phyloP scores from a whole-genome alignment of 2,329 filamentous ascomycete species.

The Leptoxyphium fumago region DNA sequence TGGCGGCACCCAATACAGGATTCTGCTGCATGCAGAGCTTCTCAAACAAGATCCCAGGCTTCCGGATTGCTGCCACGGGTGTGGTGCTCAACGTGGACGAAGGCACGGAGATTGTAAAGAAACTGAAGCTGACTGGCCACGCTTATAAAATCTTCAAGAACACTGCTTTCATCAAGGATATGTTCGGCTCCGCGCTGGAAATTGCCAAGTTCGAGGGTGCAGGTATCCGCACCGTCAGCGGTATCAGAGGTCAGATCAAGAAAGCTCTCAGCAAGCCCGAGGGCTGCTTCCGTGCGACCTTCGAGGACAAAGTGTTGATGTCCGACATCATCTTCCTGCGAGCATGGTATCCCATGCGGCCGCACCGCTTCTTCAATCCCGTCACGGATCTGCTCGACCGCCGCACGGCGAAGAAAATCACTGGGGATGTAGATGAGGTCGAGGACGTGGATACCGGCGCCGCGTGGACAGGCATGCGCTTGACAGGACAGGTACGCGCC shows the following conservation, averaged over 20 bases:
- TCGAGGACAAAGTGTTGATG: slow-evolving; percentile 96
- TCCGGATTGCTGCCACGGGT: slow-evolving; percentile 87
- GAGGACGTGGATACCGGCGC: not conserved
- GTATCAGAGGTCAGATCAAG: slow-evolving; percentile 93
- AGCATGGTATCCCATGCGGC: slow-evolving; percentile 93
- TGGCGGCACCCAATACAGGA: slow-evolving; percentile 89
- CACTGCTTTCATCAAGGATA: slow-evolving; percentile 95
- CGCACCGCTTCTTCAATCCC: slow-evolving; percentile 91
- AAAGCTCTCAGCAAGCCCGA: slow-evolving; percentile 84
- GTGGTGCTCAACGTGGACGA: slow-evolving; percentile 91
- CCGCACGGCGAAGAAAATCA: slow-evolving; percentile 5
- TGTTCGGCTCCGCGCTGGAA: slow-evolving; percentile 87
- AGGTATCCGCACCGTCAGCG: slow-evolving; percentile 87
- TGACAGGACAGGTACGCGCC: slow-evolving; percentile 80
- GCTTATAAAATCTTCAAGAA: slow-evolving; percentile 99
- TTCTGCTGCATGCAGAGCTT: slow-evolving; percentile 91
- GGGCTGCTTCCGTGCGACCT: slow-evolving; percentile 89
- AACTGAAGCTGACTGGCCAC: slow-evolving; percentile 85
- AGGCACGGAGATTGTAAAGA: slow-evolving; percentile 95
- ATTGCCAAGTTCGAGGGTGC: slow-evolving; percentile 98
- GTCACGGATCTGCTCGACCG: slow-evolving; percentile 76
- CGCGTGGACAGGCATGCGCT: slow-evolving; percentile 74
- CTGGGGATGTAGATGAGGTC: slow-evolving; percentile 23
- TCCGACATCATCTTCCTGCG: slow-evolving; percentile 91
- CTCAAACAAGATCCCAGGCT: slow-evolving; percentile 69